Base-by-base conservation (phyloP, 2,329 filamentous ascomycete genomes). In the Capronia coronata region DNA sequence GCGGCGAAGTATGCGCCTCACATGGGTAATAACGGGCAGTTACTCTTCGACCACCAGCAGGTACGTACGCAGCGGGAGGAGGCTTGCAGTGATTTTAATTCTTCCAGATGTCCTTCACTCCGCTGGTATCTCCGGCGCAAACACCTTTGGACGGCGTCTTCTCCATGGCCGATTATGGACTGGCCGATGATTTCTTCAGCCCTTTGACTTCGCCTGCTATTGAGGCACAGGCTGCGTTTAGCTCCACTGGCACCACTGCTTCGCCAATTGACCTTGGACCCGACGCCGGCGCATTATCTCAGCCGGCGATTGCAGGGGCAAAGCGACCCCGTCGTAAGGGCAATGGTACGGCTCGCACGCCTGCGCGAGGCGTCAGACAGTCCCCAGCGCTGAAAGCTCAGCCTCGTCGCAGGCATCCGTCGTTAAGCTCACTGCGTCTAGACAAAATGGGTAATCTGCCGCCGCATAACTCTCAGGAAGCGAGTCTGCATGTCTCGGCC, bases 171-270 rank as follows among this genome's bases (percentile, higher is more conserved):
- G 71, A 74, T 55, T 75, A 72, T 57, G 67, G 71, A 8, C 67
- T 71, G 19, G 69, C 71, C 8, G 69, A 71, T 41, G 72, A 75
- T 59, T 71, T 73, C 57, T 74, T 75, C 54, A 75, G 71, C 19
- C 72, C 72, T 19, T 64, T 75, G 27, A 74, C 71, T 1, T 75
- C 72, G 8, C 72, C 72, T 2, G 72, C 72, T n/a, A 65, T 75
- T 22, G 71, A 75, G 61, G 71, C 72, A 7, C 66, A 50, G 65
- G 64, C 50, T 55, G 61, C 22, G 64, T 65, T 54, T 58, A 62
- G 39, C 68, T 67, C 71, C 41, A 67, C 68, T 37, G 66, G 65
- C 1, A 69, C 70, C 45, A 63, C 69, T 7, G 65, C 66, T 14
- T 72, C 70, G 1, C 69, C 67, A 2, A 60, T 67, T 3, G 71